A percentile compares a stretch with the other conserved stretches of the same genome.
phyloP scores from a whole-genome alignment of 805 yeast genomes.

The Maudiozyma serrabonitensis region DNA sequence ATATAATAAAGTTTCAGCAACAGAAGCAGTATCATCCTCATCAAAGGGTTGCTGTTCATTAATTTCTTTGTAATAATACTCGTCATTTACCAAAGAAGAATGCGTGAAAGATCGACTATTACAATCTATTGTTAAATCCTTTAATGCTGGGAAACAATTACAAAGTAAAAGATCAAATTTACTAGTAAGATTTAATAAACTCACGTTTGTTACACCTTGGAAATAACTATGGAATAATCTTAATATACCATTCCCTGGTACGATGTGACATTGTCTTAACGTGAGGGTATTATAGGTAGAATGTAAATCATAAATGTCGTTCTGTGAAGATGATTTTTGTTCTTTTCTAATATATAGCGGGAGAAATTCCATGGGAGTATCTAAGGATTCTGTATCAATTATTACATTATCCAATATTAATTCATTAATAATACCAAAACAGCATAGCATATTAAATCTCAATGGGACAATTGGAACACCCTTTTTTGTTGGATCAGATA shows the following conservation, averaged over 20 bases:
- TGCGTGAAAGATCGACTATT: conserved; percentile 36
- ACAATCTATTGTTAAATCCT: conserved; percentile 38
- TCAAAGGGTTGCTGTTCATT: not conserved
- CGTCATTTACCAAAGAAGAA: conserved; percentile 15
- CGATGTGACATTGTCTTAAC: conserved; percentile 28
- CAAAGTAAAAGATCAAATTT: conserved; percentile 41
- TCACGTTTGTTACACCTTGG: conserved; percentile 30
- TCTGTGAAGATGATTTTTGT: not conserved
- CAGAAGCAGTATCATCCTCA: conserved; percentile 12
- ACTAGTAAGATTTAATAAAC: conserved; percentile 32
- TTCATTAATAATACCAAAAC: conserved; percentile 37
- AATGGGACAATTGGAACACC: conserved; percentile 12
- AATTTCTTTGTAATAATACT: conserved; percentile 15
- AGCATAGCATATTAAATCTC: conserved; percentile 37
- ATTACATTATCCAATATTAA: conserved; percentile 38
- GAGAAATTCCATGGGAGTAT: conserved; percentile 28
- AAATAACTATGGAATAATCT: conserved; percentile 33
- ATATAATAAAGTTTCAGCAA: conserved; percentile 23
- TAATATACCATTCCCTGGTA: conserved; percentile 31
- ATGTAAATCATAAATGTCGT: conserved; percentile 24
- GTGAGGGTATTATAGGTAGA: conserved; percentile 30
- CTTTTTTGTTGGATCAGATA: conserved; percentile 4
- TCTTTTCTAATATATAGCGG: conserved; percentile 21
- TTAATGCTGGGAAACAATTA: conserved; percentile 35
- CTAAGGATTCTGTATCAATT: conserved; percentile 35